Percentiles rank a stretch among this genome's conserved stretches.
These are phyloP conservation scores for Flaveria bidentis DNA, from an alignment of 129 eudicot species.

Conservation along the genomic window DNA sequence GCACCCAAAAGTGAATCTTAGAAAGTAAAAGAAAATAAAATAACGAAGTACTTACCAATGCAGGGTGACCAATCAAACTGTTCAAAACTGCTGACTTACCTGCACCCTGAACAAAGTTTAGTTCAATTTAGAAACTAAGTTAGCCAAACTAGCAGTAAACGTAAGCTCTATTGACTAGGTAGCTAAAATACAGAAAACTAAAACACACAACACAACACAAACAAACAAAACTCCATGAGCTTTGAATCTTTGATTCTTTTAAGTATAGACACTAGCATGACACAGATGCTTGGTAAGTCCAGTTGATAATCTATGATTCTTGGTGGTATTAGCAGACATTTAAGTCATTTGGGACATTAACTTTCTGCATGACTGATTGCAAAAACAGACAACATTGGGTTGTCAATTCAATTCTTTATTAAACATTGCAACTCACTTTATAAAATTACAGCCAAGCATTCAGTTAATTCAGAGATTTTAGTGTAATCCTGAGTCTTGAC, in stretches of 20 bases:
- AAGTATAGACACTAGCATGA: not conserved
- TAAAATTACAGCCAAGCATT: not conserved
- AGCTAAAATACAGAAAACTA: not conserved
- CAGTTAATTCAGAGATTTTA: too few species aligned
- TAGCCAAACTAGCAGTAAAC: not conserved
- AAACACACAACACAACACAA: conserved; percentile 7
- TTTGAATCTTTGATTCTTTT: not conserved
- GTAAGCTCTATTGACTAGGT: not conserved
- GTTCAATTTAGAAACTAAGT: conserved; percentile 22
- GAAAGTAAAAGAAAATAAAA: conserved; percentile 1
- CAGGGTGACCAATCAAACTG: conserved; percentile 98
- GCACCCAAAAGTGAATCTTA: not conserved
- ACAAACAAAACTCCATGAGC: conserved; percentile 5
- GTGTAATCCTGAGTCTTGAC: too few species aligned
- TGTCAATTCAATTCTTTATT: not conserved
- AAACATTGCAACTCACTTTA: not conserved
- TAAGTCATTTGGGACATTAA: not conserved
- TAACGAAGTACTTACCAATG: conserved; percentile 56
- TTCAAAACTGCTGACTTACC: conserved; percentile 98
- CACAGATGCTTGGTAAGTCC: not conserved
- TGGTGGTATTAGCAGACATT: not conserved
- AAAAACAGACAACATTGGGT: not conserved
- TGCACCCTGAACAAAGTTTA: conserved; percentile 72
- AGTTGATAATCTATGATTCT: not conserved
- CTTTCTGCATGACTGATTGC: not conserved